Evolutionary conservation across 2,329 filamentous ascomycete genomes (phyloP).

Genomic region (Chaetothyriales sp.): DNA sequence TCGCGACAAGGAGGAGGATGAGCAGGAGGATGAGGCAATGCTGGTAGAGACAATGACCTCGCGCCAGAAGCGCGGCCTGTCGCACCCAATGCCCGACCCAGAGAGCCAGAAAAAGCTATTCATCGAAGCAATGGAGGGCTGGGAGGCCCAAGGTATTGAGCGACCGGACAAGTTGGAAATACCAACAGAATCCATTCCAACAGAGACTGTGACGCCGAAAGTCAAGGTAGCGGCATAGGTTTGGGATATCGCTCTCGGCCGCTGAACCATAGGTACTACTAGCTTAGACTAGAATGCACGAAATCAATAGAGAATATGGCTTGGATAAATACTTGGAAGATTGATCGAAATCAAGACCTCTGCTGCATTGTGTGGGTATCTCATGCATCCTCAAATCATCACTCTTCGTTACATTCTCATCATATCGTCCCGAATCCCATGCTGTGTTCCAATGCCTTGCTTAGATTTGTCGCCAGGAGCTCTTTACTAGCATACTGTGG

Average conservation of each 20-base stretch:
- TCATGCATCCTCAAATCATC: not conserved
- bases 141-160: slow-evolving; percentile 30
- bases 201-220: not conserved
- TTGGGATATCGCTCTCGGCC: not conserved
- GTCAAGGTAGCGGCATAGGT: slow-evolving; percentile 1
- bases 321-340: not conserved
- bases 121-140: slow-evolving; percentile 25
- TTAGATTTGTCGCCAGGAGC: slow-evolving; percentile 57
- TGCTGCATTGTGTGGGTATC: not conserved
- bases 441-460: slow-evolving; percentile 74
- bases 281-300: too few relatives aligned
- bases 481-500: slow-evolving; percentile 64
- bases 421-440: slow-evolving; percentile 77
- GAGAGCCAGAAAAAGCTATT: slow-evolving; percentile 27
- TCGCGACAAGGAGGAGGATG: slow-evolving; percentile 25
- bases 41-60: slow-evolving; percentile 29
- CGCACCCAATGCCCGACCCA: slow-evolving; percentile 21
- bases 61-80: slow-evolving; percentile 27
- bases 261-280: not conserved
- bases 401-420: slow-evolving; percentile 1
- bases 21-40: slow-evolving; percentile 28
- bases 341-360: not conserved
- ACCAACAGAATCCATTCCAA: not conserved
- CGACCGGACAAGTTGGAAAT: slow-evolving; percentile 10
- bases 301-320: not conserved